Base-by-base conservation (phyloP, 73 alveolate species). In the Tetrahymena elliotti region DNA sequence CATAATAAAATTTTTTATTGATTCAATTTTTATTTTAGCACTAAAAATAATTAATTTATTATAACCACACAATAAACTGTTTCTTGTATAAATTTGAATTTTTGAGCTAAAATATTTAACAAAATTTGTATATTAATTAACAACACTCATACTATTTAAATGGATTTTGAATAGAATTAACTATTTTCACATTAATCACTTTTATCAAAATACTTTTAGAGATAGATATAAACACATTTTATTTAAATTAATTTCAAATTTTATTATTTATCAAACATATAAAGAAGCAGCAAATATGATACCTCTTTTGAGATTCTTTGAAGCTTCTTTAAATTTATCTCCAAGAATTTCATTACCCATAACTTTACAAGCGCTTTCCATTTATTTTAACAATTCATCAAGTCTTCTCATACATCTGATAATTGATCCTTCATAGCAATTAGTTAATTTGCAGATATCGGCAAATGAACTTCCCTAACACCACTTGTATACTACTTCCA, bases 271-370 rank as follows among this genome's bases (percentile, higher is more conserved):
- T 93, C 98, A 97, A 53, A 98, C 97, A 98, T 99, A 99, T 84
- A 99, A 98, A 54, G 99, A 98, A 68, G 99, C 99, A 27, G 99
- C 99, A 95, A 99, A 99, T 12, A 99, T 99, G 88, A 99, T 99
- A 52, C 99, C 99, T 95, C 99, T 98, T 98, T 98, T 99, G 35
- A 99, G 98, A 88, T 98, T 98, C 93, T 95, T 95, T 83, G 97
- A 94, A 24, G 99, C 99, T 92, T 98, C 99, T 53, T 98, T 98
- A 54, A 99, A 97, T 96, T 99, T 99, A 52, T 94, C 98, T 94
- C 97, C 97, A 96, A 98, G 93, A 40, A 98, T 98, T 94, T 94
- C 95, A 95, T 98, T 98, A 93, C 99, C 99, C 38, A 99, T 97
- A 35, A 98, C 97, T 96, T 98, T 98, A 52, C 98, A 96, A 40